Conservation (phyloP, 225 moss, liverwort and hornwort genomes). For the Climacium dendroides region DNA sequence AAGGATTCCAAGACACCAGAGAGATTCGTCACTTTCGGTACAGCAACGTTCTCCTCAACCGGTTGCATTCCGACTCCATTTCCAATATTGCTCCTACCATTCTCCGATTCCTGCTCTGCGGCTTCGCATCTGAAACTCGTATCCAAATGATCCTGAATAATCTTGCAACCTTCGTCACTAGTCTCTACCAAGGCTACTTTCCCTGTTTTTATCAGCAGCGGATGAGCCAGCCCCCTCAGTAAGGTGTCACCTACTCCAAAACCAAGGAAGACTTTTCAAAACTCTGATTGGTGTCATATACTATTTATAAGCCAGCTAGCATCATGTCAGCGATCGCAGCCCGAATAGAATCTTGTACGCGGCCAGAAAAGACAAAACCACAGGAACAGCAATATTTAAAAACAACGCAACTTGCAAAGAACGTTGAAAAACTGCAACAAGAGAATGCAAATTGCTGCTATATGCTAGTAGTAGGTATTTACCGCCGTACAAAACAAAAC, state of each 20-base stretch:
- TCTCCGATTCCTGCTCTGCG: slow-evolving; percentile 4
- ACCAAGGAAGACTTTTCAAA: background rate
- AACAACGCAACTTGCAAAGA: background rate
- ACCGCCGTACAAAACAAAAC: background rate
- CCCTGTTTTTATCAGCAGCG: slow-evolving; percentile 11
- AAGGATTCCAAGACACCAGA: slow-evolving; percentile 40
- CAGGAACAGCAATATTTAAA: background rate
- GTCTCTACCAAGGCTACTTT: slow-evolving; percentile 11
- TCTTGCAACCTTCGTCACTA: slow-evolving; percentile 10
- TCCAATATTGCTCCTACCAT: slow-evolving; percentile 19
- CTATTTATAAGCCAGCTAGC: background rate
- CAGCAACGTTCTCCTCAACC: slow-evolving; percentile 25
- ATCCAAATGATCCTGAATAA: background rate
- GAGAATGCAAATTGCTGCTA: background rate
- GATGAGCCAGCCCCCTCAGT: slow-evolving; percentile 22
- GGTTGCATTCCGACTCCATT: slow-evolving; percentile 40
- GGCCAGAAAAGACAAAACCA: background rate
- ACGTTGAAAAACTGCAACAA: background rate
- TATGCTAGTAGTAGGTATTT: no score
- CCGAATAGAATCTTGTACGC: background rate
- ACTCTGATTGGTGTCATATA: background rate
- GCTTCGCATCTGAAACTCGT: background rate
- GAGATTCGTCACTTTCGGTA: slow-evolving; percentile 27
- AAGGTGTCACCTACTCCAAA: slow-evolving; percentile 23
- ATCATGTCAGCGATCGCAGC: background rate